Conservation (phyloP, 805 yeast species). For the Wickerhamomyces xylosicus region DNA sequence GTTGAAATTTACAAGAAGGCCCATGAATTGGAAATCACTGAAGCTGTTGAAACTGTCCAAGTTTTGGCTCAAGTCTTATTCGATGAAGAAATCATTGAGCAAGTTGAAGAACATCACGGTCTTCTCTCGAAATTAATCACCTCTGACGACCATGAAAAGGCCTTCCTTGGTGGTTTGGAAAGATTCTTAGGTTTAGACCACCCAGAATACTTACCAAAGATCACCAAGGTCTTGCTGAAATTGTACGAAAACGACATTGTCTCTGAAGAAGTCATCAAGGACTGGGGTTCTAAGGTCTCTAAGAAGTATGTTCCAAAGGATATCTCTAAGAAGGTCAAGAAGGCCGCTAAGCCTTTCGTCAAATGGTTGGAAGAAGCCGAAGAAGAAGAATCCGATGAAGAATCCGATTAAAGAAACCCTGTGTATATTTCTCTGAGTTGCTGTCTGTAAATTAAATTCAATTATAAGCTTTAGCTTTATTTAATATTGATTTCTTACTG, state of each 20-base stretch:
- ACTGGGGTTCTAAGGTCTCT: slow-evolving; percentile 87
- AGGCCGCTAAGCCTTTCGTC: slow-evolving; percentile 91
- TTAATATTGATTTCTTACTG: too few species aligned
- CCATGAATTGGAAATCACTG: slow-evolving; percentile 61
- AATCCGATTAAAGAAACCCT: slow-evolving; percentile 5
- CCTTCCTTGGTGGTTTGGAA: slow-evolving; percentile 92
- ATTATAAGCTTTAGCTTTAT: too few species aligned
- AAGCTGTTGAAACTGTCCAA: slow-evolving; percentile 70
- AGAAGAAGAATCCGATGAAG: slow-evolving; percentile 45
- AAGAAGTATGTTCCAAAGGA: slow-evolving; percentile 93
- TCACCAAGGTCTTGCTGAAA: slow-evolving; percentile 76
- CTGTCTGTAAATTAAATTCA: neutral
- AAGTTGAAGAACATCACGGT: slow-evolving; percentile 72
- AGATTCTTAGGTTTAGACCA: slow-evolving; percentile 80
- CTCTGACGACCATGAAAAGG: slow-evolving; percentile 64
- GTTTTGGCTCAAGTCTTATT: slow-evolving; percentile 89
- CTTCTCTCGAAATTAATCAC: slow-evolving; percentile 69
- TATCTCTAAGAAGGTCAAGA: slow-evolving; percentile 84
- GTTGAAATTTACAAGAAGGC: slow-evolving; percentile 90
- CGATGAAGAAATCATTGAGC: slow-evolving; percentile 61
- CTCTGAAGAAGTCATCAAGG: slow-evolving; percentile 69
- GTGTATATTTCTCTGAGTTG: neutral
- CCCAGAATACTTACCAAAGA: slow-evolving; percentile 54
- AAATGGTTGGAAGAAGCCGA: slow-evolving; percentile 95
- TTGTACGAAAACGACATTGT: slow-evolving; percentile 77